Percentiles rank a stretch among this genome's conserved stretches.
Conservation (phyloP, 2,329 filamentous ascomycete genomes). For the Coniochaeta sp. region DNA sequence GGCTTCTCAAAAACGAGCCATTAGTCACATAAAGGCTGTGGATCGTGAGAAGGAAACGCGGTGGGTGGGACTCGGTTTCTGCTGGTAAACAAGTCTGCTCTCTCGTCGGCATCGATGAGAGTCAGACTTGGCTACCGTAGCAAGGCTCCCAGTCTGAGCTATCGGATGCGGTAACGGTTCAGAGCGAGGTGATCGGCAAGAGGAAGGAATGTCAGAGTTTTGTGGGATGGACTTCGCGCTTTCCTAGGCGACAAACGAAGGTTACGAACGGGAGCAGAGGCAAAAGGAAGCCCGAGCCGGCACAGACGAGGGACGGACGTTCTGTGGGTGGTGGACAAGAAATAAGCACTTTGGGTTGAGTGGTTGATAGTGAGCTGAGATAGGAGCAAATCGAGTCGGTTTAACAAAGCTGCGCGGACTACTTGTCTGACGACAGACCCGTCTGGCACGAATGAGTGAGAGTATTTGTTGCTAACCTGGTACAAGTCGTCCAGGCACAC, state of each 20-base stretch:
- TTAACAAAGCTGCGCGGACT: not conserved
- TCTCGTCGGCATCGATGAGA: not conserved
- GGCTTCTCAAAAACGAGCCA: slow-evolving; percentile 1
- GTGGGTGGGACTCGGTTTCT: not conserved
- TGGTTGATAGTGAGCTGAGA: slow-evolving; percentile 3
- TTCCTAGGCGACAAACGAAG: slow-evolving; percentile 1
- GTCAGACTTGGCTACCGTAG: not conserved
- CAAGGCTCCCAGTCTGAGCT: not conserved
- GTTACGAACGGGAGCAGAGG: not conserved
- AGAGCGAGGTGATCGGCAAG: not conserved
- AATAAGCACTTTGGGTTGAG: not conserved
- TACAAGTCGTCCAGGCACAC: not conserved
- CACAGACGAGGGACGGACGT: not conserved
- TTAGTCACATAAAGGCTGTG: slow-evolving; percentile 1
- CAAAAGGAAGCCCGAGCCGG: not conserved
- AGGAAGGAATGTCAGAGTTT: not conserved
- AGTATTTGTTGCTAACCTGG: no score
- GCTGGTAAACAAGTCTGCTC: not conserved
- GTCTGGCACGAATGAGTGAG: no score
- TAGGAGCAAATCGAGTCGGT: slow-evolving; percentile 1
- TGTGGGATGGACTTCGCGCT: not conserved
- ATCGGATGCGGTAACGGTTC: not conserved
- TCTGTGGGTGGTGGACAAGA: not conserved
- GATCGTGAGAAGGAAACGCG: not conserved
- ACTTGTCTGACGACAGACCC: not conserved